A percentile compares a stretch with the other conserved stretches of the same genome.
phyloP scores from a whole-genome alignment of 2,329 filamentous ascomycete species.

The Scorias spongiosa region DNA sequence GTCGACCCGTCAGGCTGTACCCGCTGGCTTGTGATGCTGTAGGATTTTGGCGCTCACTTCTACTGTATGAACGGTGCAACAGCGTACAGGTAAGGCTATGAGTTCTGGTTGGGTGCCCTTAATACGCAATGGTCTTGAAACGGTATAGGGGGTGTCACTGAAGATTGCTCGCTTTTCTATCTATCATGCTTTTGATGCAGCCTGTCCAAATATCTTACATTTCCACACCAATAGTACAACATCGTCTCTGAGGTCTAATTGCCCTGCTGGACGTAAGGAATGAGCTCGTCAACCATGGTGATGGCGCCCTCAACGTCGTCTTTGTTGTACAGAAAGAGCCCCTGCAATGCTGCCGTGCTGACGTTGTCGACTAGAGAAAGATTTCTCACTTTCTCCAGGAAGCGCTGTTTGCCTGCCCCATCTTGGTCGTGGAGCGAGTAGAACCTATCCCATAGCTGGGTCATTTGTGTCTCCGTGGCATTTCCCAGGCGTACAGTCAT shows the following conservation, averaged over 20 bases:
- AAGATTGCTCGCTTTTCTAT: too few species aligned
- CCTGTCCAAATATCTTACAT: too few species aligned
- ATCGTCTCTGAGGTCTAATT: neutral
- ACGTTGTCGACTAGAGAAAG: constrained; percentile 56
- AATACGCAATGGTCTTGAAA: too few species aligned
- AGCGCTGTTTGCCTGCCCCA: constrained; percentile 47
- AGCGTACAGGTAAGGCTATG: too few species aligned
- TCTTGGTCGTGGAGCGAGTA: constrained; percentile 66
- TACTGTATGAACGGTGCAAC: too few species aligned
- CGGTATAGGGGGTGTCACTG: too few species aligned
- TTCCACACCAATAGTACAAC: too few species aligned
- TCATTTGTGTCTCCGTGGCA: constrained; percentile 72
- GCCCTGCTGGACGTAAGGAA: neutral
- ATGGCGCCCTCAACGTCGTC: constrained; percentile 79
- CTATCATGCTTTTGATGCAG: too few species aligned
- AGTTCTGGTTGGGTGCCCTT: too few species aligned
- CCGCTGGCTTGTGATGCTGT: too few species aligned
- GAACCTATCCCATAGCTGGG: constrained; percentile 83
- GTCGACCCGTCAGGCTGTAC: too few species aligned
- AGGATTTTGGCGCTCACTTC: too few species aligned
- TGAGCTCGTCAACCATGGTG: constrained; percentile 18
- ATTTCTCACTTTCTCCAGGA: constrained; percentile 54
- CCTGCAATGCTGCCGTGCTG: constrained; percentile 85
- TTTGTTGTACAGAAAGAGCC: constrained; percentile 91
- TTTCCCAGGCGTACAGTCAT: constrained; percentile 84